These are phyloP conservation scores for Waltergamsia citrina DNA, from an alignment of 2,329 filamentous ascomycete species.

Conservation along the genomic window DNA sequence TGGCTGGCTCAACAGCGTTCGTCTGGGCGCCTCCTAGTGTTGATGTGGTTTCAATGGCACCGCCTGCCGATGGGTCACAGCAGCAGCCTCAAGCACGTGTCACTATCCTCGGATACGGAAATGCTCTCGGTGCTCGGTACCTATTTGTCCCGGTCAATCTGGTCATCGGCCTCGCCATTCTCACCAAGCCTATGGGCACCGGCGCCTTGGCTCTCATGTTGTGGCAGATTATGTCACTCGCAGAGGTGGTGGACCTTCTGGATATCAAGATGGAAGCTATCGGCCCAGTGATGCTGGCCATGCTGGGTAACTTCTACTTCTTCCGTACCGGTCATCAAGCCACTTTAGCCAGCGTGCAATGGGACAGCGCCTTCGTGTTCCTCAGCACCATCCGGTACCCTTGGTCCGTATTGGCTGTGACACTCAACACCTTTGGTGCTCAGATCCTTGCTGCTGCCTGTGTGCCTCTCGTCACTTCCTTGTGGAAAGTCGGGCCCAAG, in stretches of 20 bases:
- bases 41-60: slow-evolving; percentile 51
- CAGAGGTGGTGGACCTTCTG: slow-evolving; percentile 54
- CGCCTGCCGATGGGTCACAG: slow-evolving; percentile 17
- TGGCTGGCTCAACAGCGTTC: slow-evolving; percentile 78
- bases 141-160: slow-evolving; percentile 76
- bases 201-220: slow-evolving; percentile 74
- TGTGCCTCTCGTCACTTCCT: slow-evolving; percentile 62
- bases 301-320: slow-evolving; percentile 90
- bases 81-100: slow-evolving; percentile 39
- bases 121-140: slow-evolving; percentile 86
- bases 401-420: slow-evolving; percentile 74
- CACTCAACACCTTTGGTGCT: slow-evolving; percentile 80
- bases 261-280: slow-evolving; percentile 58
- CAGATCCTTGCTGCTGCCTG: slow-evolving; percentile 76
- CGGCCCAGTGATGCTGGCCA: slow-evolving; percentile 71
- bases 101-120: slow-evolving; percentile 82
- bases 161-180: slow-evolving; percentile 63
- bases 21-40: slow-evolving; percentile 80
- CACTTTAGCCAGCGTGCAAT: slow-evolving; percentile 78
- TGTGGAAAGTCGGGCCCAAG: slow-evolving; percentile 85
- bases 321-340: slow-evolving; percentile 98
- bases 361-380: slow-evolving; percentile 91
- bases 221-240: slow-evolving; percentile 80
- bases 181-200: slow-evolving; percentile 91
- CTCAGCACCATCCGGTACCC: slow-evolving; percentile 77